Conservation (phyloP, 163 green algal species). For the Trebouxia gelatinosa region DNA sequence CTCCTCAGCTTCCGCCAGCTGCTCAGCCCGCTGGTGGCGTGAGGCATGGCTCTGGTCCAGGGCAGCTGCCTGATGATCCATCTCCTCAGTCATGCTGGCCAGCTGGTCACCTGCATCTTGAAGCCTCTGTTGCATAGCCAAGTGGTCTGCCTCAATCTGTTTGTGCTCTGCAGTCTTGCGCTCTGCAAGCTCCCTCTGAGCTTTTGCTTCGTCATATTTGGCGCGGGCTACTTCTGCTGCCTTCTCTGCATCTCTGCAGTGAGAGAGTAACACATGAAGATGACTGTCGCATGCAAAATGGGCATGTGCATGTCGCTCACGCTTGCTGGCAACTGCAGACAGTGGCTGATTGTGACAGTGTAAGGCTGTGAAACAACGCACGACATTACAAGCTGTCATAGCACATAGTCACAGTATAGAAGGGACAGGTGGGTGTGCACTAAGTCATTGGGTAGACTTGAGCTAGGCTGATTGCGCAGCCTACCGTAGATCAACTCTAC, state of each 20-base stretch:
- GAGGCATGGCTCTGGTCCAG: not conserved
- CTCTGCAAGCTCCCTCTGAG: constrained; percentile 19
- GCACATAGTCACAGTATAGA: too few relatives aligned
- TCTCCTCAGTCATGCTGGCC: not conserved
- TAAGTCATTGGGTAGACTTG: too few relatives aligned
- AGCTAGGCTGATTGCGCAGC: too few relatives aligned
- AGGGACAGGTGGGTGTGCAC: too few relatives aligned
- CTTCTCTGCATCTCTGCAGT: constrained; percentile 13
- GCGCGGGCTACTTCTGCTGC: constrained; percentile 12
- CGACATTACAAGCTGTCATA: too few relatives aligned
- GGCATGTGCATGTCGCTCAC: too few relatives aligned
- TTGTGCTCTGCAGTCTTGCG: constrained; percentile 2
- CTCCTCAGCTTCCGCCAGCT: constrained; percentile 15
- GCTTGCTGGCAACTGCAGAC: too few relatives aligned
- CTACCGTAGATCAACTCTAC: too few relatives aligned
- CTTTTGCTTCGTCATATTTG: constrained; percentile 26
- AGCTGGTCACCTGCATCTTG: constrained; percentile 8
- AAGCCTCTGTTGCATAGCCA: constrained; percentile 2
- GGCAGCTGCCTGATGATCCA: constrained; percentile 5
- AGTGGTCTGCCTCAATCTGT: constrained; percentile 3
- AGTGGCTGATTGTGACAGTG: too few relatives aligned
- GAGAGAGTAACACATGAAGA: not conserved
- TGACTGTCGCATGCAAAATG: not conserved
- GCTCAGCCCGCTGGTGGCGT: not conserved
- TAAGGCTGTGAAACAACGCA: too few relatives aligned